These are phyloP conservation scores for Geosmithia putterillii DNA, from an alignment of 2,329 filamentous ascomycete genomes.

Conservation along the genomic window DNA sequence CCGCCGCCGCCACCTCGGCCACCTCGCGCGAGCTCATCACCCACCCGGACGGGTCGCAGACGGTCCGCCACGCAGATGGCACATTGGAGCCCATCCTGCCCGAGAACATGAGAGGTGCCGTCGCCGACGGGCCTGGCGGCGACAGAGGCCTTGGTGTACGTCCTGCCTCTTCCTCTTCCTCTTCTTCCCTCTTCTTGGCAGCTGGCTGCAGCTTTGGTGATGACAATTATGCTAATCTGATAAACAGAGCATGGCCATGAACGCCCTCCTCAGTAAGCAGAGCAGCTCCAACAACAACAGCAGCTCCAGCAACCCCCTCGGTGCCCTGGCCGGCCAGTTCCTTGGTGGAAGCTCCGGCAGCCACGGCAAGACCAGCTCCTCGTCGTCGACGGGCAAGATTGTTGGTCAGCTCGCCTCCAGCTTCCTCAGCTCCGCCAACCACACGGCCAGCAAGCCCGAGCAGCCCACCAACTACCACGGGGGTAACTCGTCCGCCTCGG, in stretches of 20 bases:
- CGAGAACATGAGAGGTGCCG: slow-evolving; percentile 35
- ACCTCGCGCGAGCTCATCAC: slow-evolving; percentile 40
- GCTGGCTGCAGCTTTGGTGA: not conserved
- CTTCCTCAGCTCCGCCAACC: slow-evolving; percentile 30
- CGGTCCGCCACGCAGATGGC: slow-evolving; percentile 46
- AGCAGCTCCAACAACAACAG: slow-evolving; percentile 17
- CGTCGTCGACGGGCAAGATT: slow-evolving; percentile 37
- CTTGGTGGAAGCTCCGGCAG: slow-evolving; percentile 18
- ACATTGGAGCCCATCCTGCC: slow-evolving; percentile 47
- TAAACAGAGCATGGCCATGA: slow-evolving; percentile 45
- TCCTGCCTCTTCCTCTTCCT: slow-evolving; percentile 9
- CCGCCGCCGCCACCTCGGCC: slow-evolving; percentile 17
- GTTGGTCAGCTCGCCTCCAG: slow-evolving; percentile 44
- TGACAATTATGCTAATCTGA: not conserved
- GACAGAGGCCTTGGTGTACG: slow-evolving; percentile 56
- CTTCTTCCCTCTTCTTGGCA: slow-evolving; percentile 2
- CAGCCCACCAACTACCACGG: slow-evolving; percentile 35
- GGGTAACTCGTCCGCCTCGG: slow-evolving; percentile 22
- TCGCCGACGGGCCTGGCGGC: slow-evolving; percentile 36
- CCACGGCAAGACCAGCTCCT: slow-evolving; percentile 21
- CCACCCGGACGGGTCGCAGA: slow-evolving; percentile 50
- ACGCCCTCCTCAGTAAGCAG: slow-evolving; percentile 39
- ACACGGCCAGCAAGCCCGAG: slow-evolving; percentile 28
- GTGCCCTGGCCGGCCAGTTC: slow-evolving; percentile 34
- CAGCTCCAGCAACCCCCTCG: slow-evolving; percentile 26